Evolutionary conservation across 192 early-diverging fungal genomes (phyloP).

Genomic region (Coemansia sp.): DNA sequence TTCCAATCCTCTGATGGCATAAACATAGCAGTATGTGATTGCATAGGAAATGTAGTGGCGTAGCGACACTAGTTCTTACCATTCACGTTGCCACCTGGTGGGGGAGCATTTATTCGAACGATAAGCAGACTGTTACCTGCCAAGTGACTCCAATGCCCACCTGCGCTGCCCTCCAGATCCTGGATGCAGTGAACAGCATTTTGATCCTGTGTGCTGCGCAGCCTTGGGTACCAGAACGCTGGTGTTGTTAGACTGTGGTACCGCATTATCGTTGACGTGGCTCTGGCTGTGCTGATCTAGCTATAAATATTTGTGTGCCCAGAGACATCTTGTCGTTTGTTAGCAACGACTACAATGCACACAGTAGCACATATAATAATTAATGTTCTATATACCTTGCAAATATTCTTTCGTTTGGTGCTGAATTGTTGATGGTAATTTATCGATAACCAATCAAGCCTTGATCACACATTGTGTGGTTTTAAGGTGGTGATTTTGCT

Average conservation of each 20-base stretch:
- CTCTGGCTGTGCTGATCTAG: conserved; percentile 38
- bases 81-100: conserved; percentile 42
- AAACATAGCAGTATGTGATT: conserved; percentile 57
- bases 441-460: not conserved
- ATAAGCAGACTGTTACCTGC: conserved; percentile 64
- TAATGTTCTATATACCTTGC: too few relatives aligned
- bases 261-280: conserved; percentile 40
- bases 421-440: not conserved
- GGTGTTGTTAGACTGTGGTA: conserved; percentile 56
- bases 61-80: conserved; percentile 21
- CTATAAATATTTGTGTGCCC: conserved; percentile 25
- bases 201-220: conserved; percentile 59
- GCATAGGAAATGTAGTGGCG: conserved; percentile 55
- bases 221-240: conserved; percentile 56
- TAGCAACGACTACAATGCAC: not conserved
- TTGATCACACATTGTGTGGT: not conserved
- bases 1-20: conserved; percentile 60
- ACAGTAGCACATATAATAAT: not conserved
- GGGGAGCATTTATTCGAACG: conserved; percentile 64
- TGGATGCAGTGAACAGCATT: conserved; percentile 64
- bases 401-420: too few relatives aligned
- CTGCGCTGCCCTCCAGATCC: conserved; percentile 70
- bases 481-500: not conserved
- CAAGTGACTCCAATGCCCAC: conserved; percentile 77
- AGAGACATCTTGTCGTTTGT: conserved; percentile 21